Conservation (phyloP, 768 basidiomycete species). For the Leucogyrophana mollusca region DNA sequence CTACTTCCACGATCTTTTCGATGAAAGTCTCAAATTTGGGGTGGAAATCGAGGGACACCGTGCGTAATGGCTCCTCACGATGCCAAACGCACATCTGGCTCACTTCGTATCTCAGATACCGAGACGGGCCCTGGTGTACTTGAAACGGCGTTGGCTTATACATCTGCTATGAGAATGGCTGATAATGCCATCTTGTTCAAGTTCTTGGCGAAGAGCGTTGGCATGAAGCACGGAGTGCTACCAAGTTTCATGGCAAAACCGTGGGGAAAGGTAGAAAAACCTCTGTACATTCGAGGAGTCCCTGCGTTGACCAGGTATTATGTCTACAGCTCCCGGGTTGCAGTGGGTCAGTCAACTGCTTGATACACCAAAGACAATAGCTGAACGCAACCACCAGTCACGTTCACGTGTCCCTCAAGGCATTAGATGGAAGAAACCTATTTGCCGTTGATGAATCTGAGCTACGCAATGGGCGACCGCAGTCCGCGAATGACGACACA, state of each 20-base stretch:
- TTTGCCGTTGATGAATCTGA: conserved; percentile 74
- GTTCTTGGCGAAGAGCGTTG: conserved; percentile 86
- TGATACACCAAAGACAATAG: too few species aligned
- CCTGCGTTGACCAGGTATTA: conserved; percentile 4
- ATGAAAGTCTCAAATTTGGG: conserved; percentile 67
- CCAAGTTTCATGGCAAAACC: conserved; percentile 99
- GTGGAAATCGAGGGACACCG: conserved; percentile 87
- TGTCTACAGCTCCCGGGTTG: conserved; percentile 81
- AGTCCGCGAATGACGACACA: conserved; percentile 78
- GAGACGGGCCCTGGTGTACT: conserved; percentile 90
- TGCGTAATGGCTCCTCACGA: conserved; percentile 32
- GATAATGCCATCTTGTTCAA: conserved; percentile 95
- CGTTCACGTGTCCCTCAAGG: conserved; percentile 85
- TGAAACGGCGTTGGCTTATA: conserved; percentile 87
- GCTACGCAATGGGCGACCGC: conserved; percentile 57
- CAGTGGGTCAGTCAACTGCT: conserved; percentile 75
- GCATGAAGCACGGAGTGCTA: conserved; percentile 83
- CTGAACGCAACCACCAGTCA: conserved; percentile 62
- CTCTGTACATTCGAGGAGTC: too few species aligned
- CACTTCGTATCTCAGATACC: conserved; percentile 54
- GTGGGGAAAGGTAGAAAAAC: conserved; percentile 86
- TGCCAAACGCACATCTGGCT: background rate
- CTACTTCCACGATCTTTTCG: conserved; percentile 89
- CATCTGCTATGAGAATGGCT: conserved; percentile 75
- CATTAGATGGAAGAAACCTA: conserved; percentile 65